Evolutionary conservation across 176 grass and related monocot species (phyloP).

Genomic region (Guadua angustifolia): DNA sequence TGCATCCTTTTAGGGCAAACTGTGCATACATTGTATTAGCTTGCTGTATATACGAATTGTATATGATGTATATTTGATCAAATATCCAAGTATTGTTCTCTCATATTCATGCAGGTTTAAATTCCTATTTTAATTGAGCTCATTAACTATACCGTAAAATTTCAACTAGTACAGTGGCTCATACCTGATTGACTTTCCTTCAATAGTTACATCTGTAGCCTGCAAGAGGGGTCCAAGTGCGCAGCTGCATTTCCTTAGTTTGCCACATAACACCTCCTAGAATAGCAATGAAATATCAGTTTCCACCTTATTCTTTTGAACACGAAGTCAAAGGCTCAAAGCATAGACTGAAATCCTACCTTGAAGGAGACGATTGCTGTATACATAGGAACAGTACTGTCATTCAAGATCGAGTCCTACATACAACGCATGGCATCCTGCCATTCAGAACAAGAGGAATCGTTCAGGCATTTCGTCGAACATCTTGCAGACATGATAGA

Average conservation of each 20-base stretch:
- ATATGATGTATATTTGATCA: not conserved
- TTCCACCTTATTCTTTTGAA: not conserved
- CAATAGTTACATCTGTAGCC: not conserved
- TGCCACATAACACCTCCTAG: not conserved
- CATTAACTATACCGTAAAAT: not conserved
- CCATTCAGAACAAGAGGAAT: not conserved
- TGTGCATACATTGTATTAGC: not conserved
- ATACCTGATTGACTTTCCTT: slow-evolving; percentile 24
- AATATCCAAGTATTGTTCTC: not conserved
- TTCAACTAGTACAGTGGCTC: not conserved
- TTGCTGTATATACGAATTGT: slow-evolving; percentile 5
- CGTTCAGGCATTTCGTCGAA: no score
- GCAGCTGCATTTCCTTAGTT: not conserved
- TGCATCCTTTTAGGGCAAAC: no score
- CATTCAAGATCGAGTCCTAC: not conserved
- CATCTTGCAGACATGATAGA: not conserved
- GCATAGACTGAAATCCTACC: not conserved
- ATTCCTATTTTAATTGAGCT: not conserved
- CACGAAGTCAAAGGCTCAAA: not conserved
- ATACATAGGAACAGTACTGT: not conserved
- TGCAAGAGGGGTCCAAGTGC: not conserved
- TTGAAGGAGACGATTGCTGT: no score
- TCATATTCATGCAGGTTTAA: not conserved
- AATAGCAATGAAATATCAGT: no score
- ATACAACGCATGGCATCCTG: not conserved